A percentile compares a stretch with the other conserved stretches of the same genome.
phyloP scores from a whole-genome alignment of 192 early-diverging fungal species.

The Rhizophagus clarus region DNA sequence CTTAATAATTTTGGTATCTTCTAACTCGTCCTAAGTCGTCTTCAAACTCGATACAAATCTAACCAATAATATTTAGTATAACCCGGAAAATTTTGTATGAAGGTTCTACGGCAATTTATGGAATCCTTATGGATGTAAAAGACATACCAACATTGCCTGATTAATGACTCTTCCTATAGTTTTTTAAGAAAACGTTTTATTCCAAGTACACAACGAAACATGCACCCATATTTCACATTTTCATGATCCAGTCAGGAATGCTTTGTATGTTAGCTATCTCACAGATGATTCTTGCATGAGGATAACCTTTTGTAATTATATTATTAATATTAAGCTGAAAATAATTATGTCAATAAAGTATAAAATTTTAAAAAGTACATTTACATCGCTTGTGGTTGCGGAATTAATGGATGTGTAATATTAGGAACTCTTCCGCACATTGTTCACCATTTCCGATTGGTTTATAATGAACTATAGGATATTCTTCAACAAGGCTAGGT shows the following conservation, averaged over 20 bases:
- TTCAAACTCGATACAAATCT: too few relatives aligned
- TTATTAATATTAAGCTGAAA: slow-evolving; percentile 24
- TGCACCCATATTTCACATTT: slow-evolving; percentile 10
- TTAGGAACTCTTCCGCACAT: background rate
- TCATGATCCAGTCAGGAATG: background rate
- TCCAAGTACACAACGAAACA: slow-evolving; percentile 17
- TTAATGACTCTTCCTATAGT: too few relatives aligned
- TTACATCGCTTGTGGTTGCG: background rate
- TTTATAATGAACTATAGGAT: slow-evolving; percentile 24
- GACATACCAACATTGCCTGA: too few relatives aligned
- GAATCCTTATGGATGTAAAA: too few relatives aligned
- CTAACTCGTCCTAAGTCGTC: too few relatives aligned
- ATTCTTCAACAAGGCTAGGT: too few relatives aligned
- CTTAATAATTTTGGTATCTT: too few relatives aligned
- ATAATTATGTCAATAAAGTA: slow-evolving; percentile 9
- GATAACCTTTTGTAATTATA: slow-evolving; percentile 15
- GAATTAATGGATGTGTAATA: background rate
- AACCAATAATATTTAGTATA: too few relatives aligned
- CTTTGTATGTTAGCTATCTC: slow-evolving; percentile 15
- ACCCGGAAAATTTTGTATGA: too few relatives aligned
- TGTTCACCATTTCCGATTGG: background rate
- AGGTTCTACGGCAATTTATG: too few relatives aligned
- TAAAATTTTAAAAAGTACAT: background rate
- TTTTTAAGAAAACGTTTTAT: slow-evolving; percentile 10
- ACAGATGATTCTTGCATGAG: slow-evolving; percentile 18